Evolutionary conservation across 176 grass and related monocot genomes (phyloP).

Genomic region (Neostapfia colusana): DNA sequence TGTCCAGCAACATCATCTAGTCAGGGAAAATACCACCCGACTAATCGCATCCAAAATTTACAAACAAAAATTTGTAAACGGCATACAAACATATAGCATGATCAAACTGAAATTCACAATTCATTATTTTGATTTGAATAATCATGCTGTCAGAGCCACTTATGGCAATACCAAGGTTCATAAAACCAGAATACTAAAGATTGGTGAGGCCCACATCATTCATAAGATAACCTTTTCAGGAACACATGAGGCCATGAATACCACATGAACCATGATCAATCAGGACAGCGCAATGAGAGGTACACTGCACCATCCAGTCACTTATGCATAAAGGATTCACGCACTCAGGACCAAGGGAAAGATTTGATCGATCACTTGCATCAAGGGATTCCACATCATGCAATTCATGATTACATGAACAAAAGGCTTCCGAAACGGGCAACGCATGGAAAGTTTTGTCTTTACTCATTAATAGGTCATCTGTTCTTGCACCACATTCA

Average conservation of each 20-base stretch:
- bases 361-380: background rate
- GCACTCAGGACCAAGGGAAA: background rate
- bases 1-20: slow-evolving; percentile 18
- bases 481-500: slow-evolving; percentile 40
- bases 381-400: slow-evolving; percentile 38
- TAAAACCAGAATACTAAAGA: slow-evolving; percentile 36
- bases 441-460: slow-evolving; percentile 28
- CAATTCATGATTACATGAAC: slow-evolving; percentile 38
- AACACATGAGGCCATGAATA: background rate
- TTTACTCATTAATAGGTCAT: slow-evolving; percentile 46
- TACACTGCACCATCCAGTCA: slow-evolving; percentile 38
- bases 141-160: slow-evolving; percentile 14
- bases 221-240: slow-evolving; percentile 27
- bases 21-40: background rate
- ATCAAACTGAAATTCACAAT: slow-evolving; percentile 35
- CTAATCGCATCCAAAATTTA: slow-evolving; percentile 21
- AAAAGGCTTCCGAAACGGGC: slow-evolving; percentile 23
- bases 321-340: slow-evolving; percentile 11
- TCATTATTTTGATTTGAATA: slow-evolving; percentile 17
- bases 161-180: slow-evolving; percentile 10
- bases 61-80: slow-evolving; percentile 28
- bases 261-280: slow-evolving; percentile 16
- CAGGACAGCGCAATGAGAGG: background rate
- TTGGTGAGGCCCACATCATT: background rate
- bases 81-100: slow-evolving; percentile 25